A percentile compares a stretch with the other conserved stretches of the same genome.
These are phyloP conservation scores for Suillus decipiens DNA, from an alignment of 768 basidiomycete species.

Conservation along the genomic window DNA sequence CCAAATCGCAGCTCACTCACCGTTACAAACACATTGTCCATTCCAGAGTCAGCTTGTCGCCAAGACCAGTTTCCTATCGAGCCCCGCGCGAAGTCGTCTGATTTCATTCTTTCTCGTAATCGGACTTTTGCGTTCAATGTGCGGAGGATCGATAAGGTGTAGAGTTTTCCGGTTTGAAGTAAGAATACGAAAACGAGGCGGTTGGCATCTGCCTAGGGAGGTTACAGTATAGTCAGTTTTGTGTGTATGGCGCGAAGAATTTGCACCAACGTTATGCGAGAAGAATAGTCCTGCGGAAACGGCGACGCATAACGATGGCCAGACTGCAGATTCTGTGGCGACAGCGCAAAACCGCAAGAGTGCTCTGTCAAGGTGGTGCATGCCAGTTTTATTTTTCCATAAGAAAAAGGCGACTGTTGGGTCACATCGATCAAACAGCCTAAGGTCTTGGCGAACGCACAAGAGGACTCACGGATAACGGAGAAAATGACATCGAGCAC, in stretches of 20 bases:
- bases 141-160: constrained; percentile 29
- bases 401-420: constrained; percentile 41
- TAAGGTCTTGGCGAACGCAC: background rate
- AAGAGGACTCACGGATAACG: constrained; percentile 34
- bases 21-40: background rate
- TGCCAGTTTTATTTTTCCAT: constrained; percentile 40
- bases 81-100: constrained; percentile 42
- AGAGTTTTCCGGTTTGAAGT: constrained; percentile 53
- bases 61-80: constrained; percentile 42
- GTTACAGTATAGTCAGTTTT: background rate
- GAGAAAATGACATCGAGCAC: constrained; percentile 45
- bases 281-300: constrained; percentile 31
- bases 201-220: constrained; percentile 31
- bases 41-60: constrained; percentile 19
- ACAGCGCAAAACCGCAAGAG: constrained; percentile 41
- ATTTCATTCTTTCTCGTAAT: constrained; percentile 36
- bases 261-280: constrained; percentile 34
- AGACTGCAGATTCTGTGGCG: constrained; percentile 37
- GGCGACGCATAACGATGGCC: constrained; percentile 37
- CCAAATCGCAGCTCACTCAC: background rate
- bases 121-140: constrained; percentile 31
- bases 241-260: background rate
- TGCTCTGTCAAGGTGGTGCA: constrained; percentile 38
- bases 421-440: too few relatives aligned
- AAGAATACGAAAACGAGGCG: constrained; percentile 50